Base-by-base conservation (phyloP, 169 alveolate species). In the Plasmodium yoelii region DNA sequence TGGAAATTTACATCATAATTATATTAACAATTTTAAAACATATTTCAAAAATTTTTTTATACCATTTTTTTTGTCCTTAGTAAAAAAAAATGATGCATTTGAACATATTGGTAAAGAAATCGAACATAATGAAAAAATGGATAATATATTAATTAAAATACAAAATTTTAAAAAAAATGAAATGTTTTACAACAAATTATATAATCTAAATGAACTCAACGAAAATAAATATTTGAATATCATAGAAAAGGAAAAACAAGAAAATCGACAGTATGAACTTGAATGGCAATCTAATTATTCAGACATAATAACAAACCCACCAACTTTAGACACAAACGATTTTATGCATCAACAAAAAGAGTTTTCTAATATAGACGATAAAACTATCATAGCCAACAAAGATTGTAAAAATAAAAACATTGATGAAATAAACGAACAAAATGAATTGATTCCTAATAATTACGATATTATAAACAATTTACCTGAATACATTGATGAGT, bases 11-110 rank as follows among this genome's bases (percentile, higher is more conserved):
- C 80, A 67, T 49, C 72, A 51, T 57, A 82, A 82, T 67, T 82
- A 82, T 82, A 82, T 82, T 56, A 82, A 82, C 63, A 82, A 82
- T 82, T 67, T 67, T 42, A 82, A 82, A 49, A 47, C 90, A 5
- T 82, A 67, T 47, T 82, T 82, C 67, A 82, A 82, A 49, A 42
- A 42, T 42, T 82, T 67, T 67, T 82, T 82, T 67, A 65, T 82
- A 15, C 90, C 90, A 15, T 82, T 67, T 18, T 82, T 82, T 82
- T 64, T 44, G 57, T 82, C 84, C 18, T 53, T 82, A 67, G 26
- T 82, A 67, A 82, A 82, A 55, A 82, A 82, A 82, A 82, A 82
- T 39, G 42, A 82, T 13, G 73, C 46, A 1, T 68, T 82, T 61
- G 82, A 82, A 24, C 53, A 67, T 34, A 28, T 65, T 18, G 82